Base-by-base conservation (phyloP, 768 basidiomycete genomes). In the Amanita muscaria region DNA sequence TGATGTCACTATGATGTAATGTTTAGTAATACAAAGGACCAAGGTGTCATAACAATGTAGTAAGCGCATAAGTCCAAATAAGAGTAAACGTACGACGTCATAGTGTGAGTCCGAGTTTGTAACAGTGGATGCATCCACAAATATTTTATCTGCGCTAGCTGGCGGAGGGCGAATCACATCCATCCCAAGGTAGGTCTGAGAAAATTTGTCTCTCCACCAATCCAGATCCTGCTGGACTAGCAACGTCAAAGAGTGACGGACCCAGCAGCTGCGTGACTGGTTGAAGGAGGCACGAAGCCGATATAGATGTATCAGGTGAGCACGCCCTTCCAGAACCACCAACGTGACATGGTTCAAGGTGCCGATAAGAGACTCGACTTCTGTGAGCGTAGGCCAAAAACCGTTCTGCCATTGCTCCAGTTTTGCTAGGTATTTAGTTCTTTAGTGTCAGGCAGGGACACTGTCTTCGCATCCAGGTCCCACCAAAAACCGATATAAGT, bases 401-500 rank as follows among this genome's bases (percentile, higher is more conserved):
- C 44, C 49, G 5, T 22, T 9, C 1, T 46, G 14, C 60, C 58
- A 64, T 1, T 34, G 4, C 1, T 19, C 18, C 0, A 70, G 48
- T 31, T 59, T 56, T 1, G 1, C 21, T 0, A 63, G 22, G 34
- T 67, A 67, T 24, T 60, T 59, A 0, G 2, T 4, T 6, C 56
- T 47, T 68, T 72, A 0, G 56, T 41, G 0, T 42, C 33, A 0
- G 62, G 66, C 3, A 72, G 50, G 19, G 52, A 30, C 0, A 72
- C 63, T 0, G 53, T 57, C 24, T 62, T 62, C 0, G 18, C 5
- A 0, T 5, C 1, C 0, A 70, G 42, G 25, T 63, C 52, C 70
- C 69, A 70, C 0, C 49, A 2, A 46, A 70, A 69, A 2, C 70
- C 64, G 1, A 69, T 53, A 38, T 69, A 72, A 16, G 32, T 49